Percentiles rank a stretch among this genome's conserved stretches.
Conservation (phyloP, 768 basidiomycete genomes). For the Amanita fuliginea region DNA sequence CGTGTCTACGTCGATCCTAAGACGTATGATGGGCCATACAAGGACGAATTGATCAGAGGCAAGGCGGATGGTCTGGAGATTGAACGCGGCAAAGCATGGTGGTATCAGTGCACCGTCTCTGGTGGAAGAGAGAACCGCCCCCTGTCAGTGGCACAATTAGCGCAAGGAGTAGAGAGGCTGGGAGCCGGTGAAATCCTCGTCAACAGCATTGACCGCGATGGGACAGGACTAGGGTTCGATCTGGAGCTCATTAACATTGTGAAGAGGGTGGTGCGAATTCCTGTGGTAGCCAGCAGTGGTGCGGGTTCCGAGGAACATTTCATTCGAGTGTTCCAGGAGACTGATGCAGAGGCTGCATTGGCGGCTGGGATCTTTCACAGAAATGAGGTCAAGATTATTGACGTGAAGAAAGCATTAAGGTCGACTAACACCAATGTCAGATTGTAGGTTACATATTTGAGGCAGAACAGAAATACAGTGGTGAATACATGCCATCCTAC, state of each 20-base stretch:
- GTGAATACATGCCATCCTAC: conserved; percentile 2
- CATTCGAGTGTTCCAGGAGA: conserved; percentile 71
- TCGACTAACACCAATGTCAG: conserved; percentile 15
- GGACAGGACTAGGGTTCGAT: conserved; percentile 89
- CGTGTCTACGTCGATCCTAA: conserved; percentile 65
- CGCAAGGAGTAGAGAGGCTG: conserved; percentile 76
- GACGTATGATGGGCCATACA: conserved; percentile 61
- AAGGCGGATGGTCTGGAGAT: conserved; percentile 32
- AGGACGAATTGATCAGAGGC: conserved; percentile 46
- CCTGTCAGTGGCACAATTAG: conserved; percentile 86
- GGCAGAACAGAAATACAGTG: conserved; percentile 2
- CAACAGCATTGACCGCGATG: conserved; percentile 96
- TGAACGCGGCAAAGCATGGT: conserved; percentile 77
- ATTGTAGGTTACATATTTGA: conserved; percentile 4
- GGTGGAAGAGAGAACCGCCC: conserved; percentile 81
- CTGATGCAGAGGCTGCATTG: conserved; percentile 80
- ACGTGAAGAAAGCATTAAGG: conserved; percentile 58
- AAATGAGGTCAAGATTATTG: conserved; percentile 70
- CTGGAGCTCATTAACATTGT: conserved; percentile 70
- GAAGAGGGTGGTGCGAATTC: conserved; percentile 68
- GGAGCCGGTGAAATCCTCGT: conserved; percentile 94
- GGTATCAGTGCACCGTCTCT: conserved; percentile 97
- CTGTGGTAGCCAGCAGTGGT: conserved; percentile 91
- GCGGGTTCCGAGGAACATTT: conserved; percentile 82
- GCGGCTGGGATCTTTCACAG: conserved; percentile 98